phyloP scores from a whole-genome alignment of 2,329 filamentous ascomycete genomes.

The Aspergillus sp. region DNA sequence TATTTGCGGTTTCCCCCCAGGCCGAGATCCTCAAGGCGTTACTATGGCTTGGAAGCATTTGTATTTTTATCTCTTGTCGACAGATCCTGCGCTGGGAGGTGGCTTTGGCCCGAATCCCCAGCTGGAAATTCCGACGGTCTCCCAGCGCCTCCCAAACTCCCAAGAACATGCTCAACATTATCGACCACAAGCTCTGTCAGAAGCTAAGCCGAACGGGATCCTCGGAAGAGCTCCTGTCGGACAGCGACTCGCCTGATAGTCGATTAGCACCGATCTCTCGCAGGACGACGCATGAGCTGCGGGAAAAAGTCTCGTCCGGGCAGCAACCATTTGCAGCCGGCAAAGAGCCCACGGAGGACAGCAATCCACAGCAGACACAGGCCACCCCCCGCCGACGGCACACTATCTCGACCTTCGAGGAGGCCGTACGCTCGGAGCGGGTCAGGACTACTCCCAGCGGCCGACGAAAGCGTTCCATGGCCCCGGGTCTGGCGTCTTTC shows the following conservation, averaged over 20 bases:
- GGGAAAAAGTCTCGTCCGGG: slow-evolving; percentile 12
- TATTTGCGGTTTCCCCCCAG: slow-evolving; percentile 79
- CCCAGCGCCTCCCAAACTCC: slow-evolving; percentile 37
- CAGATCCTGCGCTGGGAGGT: slow-evolving; percentile 80
- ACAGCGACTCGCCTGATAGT: slow-evolving; percentile 35
- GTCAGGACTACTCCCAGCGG: slow-evolving; percentile 58
- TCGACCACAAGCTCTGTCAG: slow-evolving; percentile 48
- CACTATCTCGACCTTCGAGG: slow-evolving; percentile 52
- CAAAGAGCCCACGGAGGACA: slow-evolving; percentile 23
- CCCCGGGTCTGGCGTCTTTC: slow-evolving; percentile 68
- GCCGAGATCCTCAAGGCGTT: slow-evolving; percentile 80
- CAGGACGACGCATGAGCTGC: slow-evolving; percentile 21
- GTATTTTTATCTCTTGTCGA: slow-evolving; percentile 70
- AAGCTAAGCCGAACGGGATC: slow-evolving; percentile 45
- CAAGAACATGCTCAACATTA: slow-evolving; percentile 40
- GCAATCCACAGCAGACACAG: slow-evolving; percentile 10
- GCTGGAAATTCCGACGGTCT: slow-evolving; percentile 77
- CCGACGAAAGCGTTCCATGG: slow-evolving; percentile 64
- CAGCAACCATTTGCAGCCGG: slow-evolving; percentile 24
- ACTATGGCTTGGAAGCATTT: slow-evolving; percentile 79
- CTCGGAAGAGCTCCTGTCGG: slow-evolving; percentile 37
- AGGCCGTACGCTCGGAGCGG: slow-evolving; percentile 28
- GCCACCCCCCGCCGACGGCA: slow-evolving; percentile 41
- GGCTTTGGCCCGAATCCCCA: slow-evolving; percentile 80
- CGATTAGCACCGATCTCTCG: slow-evolving; percentile 36